A percentile compares a stretch with the other conserved stretches of the same genome.
Evolutionary conservation across 2,329 filamentous ascomycete species (phyloP).

Genomic region (Teratosphaeria zuluensis): DNA sequence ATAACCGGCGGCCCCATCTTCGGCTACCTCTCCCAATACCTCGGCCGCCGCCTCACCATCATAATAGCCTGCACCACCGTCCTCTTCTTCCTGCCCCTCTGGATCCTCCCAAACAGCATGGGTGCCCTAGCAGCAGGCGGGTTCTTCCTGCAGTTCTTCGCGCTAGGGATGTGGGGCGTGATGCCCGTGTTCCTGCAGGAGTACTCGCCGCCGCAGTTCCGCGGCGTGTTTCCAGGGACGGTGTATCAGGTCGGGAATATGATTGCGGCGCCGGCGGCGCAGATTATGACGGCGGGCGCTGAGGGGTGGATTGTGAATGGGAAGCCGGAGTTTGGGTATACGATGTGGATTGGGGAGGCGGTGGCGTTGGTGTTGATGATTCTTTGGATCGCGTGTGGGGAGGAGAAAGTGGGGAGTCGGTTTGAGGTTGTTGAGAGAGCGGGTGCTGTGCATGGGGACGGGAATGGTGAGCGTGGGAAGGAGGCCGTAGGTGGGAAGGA

Average conservation of each 20-base stretch:
- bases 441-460: neutral
- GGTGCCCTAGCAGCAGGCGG: slow-evolving; percentile 51
- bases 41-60: slow-evolving; percentile 54
- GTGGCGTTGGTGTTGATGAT: neutral
- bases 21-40: slow-evolving; percentile 65
- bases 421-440: neutral
- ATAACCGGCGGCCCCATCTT: slow-evolving; percentile 64
- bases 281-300: slow-evolving; percentile 52
- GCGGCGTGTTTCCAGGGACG: slow-evolving; percentile 59
- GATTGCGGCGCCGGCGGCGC: slow-evolving; percentile 61
- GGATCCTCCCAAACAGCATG: slow-evolving; percentile 57
- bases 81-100: slow-evolving; percentile 55
- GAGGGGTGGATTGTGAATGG: neutral
- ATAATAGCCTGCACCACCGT: slow-evolving; percentile 43
- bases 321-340: neutral
- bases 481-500: neutral
- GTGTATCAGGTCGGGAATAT: slow-evolving; percentile 70
- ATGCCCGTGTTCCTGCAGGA: slow-evolving; percentile 68
- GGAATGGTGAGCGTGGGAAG: neutral
- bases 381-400: neutral
- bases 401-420: neutral
- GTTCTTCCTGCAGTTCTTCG: slow-evolving; percentile 62
- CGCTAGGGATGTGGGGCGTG: slow-evolving; percentile 57
- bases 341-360: neutral
- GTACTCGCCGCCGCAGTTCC: slow-evolving; percentile 59